These are phyloP conservation scores for Nannochloropsis gaditana DNA, from an alignment of 108 stramenopile species.

Conservation along the genomic window DNA sequence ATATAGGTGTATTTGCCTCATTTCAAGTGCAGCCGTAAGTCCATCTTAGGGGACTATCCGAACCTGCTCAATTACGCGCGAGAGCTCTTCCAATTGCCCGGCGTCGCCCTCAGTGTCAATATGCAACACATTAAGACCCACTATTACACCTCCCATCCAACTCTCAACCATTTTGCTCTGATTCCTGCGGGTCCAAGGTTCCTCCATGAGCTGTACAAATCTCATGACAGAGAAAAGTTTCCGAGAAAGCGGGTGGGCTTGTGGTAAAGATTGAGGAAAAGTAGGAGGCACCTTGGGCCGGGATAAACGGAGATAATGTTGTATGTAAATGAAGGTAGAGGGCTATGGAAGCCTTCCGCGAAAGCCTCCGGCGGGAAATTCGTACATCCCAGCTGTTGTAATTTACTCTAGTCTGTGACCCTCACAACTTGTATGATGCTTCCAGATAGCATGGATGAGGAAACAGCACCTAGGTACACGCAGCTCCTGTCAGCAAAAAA, in stretches of 20 bases:
- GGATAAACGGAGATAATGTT: too few relatives aligned
- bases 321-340: too few relatives aligned
- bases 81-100: slow-evolving; percentile 87
- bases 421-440: too few relatives aligned
- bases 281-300: neutral
- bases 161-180: slow-evolving; percentile 56
- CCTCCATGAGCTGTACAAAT: slow-evolving; percentile 30
- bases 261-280: neutral
- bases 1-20: slow-evolving; percentile 65
- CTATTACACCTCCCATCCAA: slow-evolving; percentile 66
- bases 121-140: slow-evolving; percentile 94
- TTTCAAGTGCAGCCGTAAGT: slow-evolving; percentile 82
- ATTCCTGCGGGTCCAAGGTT: slow-evolving; percentile 47
- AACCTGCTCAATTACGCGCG: slow-evolving; percentile 77
- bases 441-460: too few relatives aligned
- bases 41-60: slow-evolving; percentile 67
- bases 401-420: too few relatives aligned
- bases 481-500: too few relatives aligned
- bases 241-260: neutral
- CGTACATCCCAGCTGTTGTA: too few relatives aligned
- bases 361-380: too few relatives aligned
- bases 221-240: slow-evolving; percentile 50
- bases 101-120: slow-evolving; percentile 72
- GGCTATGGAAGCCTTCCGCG: too few relatives aligned
- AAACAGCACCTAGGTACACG: too few relatives aligned